phyloP scores from a whole-genome alignment of 2,329 filamentous ascomycete genomes.

The Fusarium protoensiforme region DNA sequence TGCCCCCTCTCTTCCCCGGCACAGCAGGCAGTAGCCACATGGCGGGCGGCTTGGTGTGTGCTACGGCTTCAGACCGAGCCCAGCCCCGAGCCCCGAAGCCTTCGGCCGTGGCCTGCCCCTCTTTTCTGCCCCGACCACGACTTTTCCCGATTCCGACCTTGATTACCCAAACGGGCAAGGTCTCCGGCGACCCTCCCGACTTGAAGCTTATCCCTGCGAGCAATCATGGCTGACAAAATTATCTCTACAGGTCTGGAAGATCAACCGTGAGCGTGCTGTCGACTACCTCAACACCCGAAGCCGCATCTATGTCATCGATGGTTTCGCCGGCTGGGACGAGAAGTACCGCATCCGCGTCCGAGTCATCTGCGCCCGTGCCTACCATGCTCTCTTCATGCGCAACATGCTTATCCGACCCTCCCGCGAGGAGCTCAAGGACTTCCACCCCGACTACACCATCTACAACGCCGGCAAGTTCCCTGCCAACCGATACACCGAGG shows the following conservation, averaged over 20 bases:
- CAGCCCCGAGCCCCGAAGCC: slow-evolving; percentile 28
- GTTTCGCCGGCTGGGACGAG: slow-evolving; percentile 97
- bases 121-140: slow-evolving; percentile 37
- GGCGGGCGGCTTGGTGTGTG: background rate
- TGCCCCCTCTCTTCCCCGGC: slow-evolving; percentile 14
- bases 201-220: slow-evolving; percentile 7
- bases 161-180: slow-evolving; percentile 21
- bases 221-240: slow-evolving; percentile 41
- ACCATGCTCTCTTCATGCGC: slow-evolving; percentile 99
- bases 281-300: slow-evolving; percentile 99
- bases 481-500: slow-evolving; percentile 96
- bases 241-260: slow-evolving; percentile 87
- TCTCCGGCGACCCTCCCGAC: slow-evolving; percentile 6
- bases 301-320: slow-evolving; percentile 98
- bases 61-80: slow-evolving; percentile 36
- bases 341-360: slow-evolving; percentile 98
- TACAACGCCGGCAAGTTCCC: slow-evolving; percentile 99
- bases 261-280: slow-evolving; percentile 98
- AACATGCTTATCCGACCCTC: slow-evolving; percentile 99
- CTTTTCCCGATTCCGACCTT: slow-evolving; percentile 36
- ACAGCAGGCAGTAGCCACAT: background rate
- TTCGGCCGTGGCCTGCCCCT: slow-evolving; percentile 33
- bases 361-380: slow-evolving; percentile 97
- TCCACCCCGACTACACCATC: slow-evolving; percentile 99
- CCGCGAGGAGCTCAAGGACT: slow-evolving; percentile 92